A percentile compares a stretch with the other conserved stretches of the same genome.
These are phyloP conservation scores for Chalciporus piperatus DNA, from an alignment of 768 basidiomycete genomes.

Conservation along the genomic window DNA sequence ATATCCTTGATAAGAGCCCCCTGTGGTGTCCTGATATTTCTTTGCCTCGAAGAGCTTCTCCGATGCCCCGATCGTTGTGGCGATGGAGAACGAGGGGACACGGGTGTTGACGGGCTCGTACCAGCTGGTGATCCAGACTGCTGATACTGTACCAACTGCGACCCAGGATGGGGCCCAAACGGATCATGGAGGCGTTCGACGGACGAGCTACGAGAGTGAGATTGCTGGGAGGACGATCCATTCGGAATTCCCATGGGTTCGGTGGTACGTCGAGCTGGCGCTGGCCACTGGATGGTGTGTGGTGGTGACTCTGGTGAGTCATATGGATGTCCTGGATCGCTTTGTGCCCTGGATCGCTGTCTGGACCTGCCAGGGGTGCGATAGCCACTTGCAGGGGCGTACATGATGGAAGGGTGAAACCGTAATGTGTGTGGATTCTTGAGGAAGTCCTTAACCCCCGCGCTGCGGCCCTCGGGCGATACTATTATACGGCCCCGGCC, in stretches of 20 bases:
- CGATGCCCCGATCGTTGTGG: conserved; percentile 16
- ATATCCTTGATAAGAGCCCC: conserved; percentile 14
- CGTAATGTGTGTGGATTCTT: background rate
- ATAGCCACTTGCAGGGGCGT: conserved; percentile 6
- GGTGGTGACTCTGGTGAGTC: conserved; percentile 21
- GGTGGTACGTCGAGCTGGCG: conserved; percentile 22
- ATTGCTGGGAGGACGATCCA: background rate
- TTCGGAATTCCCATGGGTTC: conserved; percentile 13
- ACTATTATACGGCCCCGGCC: background rate
- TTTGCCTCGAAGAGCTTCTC: conserved; percentile 19
- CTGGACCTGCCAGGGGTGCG: conserved; percentile 12
- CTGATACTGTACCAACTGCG: conserved; percentile 7
- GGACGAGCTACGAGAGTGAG: conserved; percentile 23
- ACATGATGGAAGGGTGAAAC: conserved; percentile 8
- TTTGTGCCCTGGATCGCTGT: conserved; percentile 14
- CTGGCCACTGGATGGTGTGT: conserved; percentile 23
- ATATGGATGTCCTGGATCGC: conserved; percentile 24
- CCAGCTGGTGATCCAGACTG: conserved; percentile 2
- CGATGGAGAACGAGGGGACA: conserved; percentile 15
- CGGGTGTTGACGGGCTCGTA: conserved; percentile 12
- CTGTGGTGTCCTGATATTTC: conserved; percentile 16
- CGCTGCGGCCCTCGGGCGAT: background rate
- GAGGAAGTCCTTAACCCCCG: background rate
- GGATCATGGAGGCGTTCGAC: conserved; percentile 16
- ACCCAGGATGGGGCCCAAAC: conserved; percentile 9